phyloP scores from a whole-genome alignment of 2,329 filamentous ascomycete genomes.

The Lachnum nothofagi region DNA sequence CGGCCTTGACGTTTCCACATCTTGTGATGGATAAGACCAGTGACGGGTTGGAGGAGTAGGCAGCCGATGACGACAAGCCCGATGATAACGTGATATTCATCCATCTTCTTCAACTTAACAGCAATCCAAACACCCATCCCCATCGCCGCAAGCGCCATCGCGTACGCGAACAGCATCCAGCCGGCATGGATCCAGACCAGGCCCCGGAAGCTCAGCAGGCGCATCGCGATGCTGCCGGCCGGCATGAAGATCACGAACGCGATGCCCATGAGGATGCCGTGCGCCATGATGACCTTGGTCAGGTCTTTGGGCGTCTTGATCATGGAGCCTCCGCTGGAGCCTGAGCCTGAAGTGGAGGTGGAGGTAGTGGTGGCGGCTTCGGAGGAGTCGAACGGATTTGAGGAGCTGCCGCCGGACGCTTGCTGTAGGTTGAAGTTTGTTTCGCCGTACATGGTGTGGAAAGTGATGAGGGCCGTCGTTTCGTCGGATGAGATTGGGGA shows the following conservation, averaged over 20 bases:
- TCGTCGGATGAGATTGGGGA: conserved; percentile 44
- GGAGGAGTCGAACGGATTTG: conserved; percentile 23
- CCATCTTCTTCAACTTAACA: conserved; percentile 5
- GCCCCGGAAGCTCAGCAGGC: conserved; percentile 46
- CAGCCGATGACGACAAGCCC: conserved; percentile 51
- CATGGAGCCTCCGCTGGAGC: neutral
- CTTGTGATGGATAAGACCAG: conserved; percentile 54
- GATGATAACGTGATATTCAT: conserved; percentile 45
- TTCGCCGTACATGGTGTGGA: conserved; percentile 40
- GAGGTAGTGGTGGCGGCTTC: neutral
- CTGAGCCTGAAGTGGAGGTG: neutral
- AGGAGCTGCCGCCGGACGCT: conserved; percentile 43
- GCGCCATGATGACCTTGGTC: conserved; percentile 32
- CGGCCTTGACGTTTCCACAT: conserved; percentile 42
- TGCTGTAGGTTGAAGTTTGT: conserved; percentile 44
- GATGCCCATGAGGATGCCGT: conserved; percentile 55
- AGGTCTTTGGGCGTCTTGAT: neutral
- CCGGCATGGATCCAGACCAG: conserved; percentile 46
- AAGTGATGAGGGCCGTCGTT: conserved; percentile 37
- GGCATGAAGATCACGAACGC: conserved; percentile 56
- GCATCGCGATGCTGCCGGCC: conserved; percentile 56
- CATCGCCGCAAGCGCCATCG: conserved; percentile 55
- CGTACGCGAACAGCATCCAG: conserved; percentile 51
- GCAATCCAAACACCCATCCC: conserved; percentile 49
- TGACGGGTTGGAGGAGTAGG: conserved; percentile 51